Conservation (phyloP, 2,329 filamentous ascomycete species). For the Aspergillus pseudoviridinutans region DNA sequence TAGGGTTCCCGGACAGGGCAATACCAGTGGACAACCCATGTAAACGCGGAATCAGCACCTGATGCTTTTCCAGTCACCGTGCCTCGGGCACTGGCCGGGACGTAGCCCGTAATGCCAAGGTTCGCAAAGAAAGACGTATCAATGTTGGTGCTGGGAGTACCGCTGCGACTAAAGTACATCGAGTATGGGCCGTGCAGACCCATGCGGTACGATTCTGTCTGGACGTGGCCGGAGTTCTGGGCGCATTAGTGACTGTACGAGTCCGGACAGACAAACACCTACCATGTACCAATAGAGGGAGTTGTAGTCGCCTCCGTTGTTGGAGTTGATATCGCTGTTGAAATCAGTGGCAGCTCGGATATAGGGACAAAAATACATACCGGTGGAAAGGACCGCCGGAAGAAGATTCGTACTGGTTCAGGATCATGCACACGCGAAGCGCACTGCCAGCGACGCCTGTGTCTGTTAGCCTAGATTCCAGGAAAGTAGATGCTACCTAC, state of each 20-base stretch:
- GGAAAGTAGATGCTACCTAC: conserved; percentile 25
- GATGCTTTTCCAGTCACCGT: conserved; percentile 58
- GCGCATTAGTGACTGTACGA: not conserved
- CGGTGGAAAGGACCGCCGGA: conserved; percentile 65
- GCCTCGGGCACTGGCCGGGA: conserved; percentile 54
- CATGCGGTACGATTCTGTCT: conserved; percentile 59
- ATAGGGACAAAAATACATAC: conserved; percentile 18
- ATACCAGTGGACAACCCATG: conserved; percentile 61
- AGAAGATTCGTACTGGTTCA: conserved; percentile 55
- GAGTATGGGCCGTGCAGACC: conserved; percentile 65
- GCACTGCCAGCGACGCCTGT: conserved; percentile 32
- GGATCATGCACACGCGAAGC: conserved; percentile 60
- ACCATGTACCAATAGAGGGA: conserved; percentile 64
- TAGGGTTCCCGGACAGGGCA: no score
- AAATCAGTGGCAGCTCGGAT: not conserved
- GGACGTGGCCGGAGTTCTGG: conserved; percentile 59
- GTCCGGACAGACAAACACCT: conserved; percentile 2
- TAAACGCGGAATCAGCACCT: conserved; percentile 51
- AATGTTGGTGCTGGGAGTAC: conserved; percentile 48
- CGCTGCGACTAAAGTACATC: conserved; percentile 57
- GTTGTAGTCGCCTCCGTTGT: conserved; percentile 57
- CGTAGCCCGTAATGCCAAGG: conserved; percentile 56
- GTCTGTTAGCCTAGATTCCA: not conserved
- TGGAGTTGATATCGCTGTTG: conserved; percentile 57
- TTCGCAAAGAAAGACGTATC: conserved; percentile 59